Conservation (phyloP, 148 eudicot genomes). For the Spergularia marina region DNA sequence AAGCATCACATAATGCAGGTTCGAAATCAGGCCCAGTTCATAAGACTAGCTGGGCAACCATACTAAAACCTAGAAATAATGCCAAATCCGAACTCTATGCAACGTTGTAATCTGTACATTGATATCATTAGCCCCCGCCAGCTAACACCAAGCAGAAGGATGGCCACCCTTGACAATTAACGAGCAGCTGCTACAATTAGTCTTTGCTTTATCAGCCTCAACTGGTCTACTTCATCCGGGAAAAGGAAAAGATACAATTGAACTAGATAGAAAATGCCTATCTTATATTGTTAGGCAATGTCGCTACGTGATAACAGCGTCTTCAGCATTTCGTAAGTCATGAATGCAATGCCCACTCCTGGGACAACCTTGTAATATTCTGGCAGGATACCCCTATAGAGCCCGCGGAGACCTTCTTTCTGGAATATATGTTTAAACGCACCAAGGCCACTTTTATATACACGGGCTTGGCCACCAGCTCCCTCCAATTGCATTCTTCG, state of each 20-base stretch:
- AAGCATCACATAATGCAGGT: no score
- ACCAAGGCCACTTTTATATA: conserved; percentile 45
- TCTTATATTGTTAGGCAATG: neutral
- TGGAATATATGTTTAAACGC: conserved; percentile 51
- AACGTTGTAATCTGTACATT: conserved; percentile 18
- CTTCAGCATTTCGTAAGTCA: conserved; percentile 66
- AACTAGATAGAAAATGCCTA: neutral
- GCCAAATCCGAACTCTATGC: neutral
- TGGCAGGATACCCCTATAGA: conserved; percentile 67
- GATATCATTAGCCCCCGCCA: neutral
- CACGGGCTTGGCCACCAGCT: conserved; percentile 57
- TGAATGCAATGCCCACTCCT: conserved; percentile 66
- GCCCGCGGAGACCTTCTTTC: conserved; percentile 56
- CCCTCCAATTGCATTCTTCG: conserved; percentile 74
- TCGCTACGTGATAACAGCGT: conserved; percentile 36
- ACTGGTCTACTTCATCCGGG: neutral
- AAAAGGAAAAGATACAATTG: neutral
- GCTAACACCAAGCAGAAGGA: neutral
- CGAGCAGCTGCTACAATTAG: neutral
- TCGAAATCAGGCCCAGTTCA: no score
- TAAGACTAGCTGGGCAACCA: no score
- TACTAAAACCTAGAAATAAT: neutral
- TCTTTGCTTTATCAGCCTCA: neutral
- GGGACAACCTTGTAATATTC: conserved; percentile 74
- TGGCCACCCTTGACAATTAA: neutral